A percentile compares a stretch with the other conserved stretches of the same genome.
Evolutionary conservation across 108 stramenopile species (phyloP).

Genomic region (Skeletonema tropicum): DNA sequence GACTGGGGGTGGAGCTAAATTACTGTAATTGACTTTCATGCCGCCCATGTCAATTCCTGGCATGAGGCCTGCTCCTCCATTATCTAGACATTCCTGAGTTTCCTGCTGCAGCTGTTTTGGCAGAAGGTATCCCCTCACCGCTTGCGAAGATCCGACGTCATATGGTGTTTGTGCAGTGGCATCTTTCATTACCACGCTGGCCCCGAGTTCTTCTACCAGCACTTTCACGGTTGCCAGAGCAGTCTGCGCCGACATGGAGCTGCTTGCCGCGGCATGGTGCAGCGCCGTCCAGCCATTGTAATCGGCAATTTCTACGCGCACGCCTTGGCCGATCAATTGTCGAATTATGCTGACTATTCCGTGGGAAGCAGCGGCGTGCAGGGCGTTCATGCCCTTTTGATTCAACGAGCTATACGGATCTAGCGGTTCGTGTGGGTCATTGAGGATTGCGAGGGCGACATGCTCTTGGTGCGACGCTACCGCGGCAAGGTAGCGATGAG

Average conservation of each 20-base stretch:
- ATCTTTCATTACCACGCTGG: constrained; percentile 63
- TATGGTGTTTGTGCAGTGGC: constrained; percentile 77
- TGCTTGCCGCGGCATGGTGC: constrained; percentile 70
- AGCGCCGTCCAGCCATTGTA: constrained; percentile 70
- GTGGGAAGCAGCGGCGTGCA: constrained; percentile 71
- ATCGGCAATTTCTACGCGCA: constrained; percentile 58
- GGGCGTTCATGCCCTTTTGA: constrained; percentile 57
- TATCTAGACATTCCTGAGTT: constrained; percentile 75
- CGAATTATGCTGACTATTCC: constrained; percentile 41
- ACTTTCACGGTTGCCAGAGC: constrained; percentile 47
- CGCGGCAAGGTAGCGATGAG: constrained; percentile 47
- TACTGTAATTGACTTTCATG: constrained; percentile 53
- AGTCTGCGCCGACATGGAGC: constrained; percentile 9
- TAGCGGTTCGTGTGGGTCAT: constrained; percentile 24
- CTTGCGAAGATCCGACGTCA: constrained; percentile 70
- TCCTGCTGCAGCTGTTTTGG: constrained; percentile 85
- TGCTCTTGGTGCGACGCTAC: constrained; percentile 29
- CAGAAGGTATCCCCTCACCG: constrained; percentile 78
- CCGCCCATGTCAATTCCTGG: constrained; percentile 88
- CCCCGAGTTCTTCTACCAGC: constrained; percentile 65
- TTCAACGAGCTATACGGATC: constrained; percentile 21
- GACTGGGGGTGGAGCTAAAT: constrained; percentile 70
- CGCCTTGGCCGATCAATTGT: constrained; percentile 52
- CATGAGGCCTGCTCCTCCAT: constrained; percentile 75
- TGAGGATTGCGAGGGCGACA: constrained; percentile 33